Conservation (phyloP, 169 alveolate species). For the Prorocentrum cordatum region DNA sequence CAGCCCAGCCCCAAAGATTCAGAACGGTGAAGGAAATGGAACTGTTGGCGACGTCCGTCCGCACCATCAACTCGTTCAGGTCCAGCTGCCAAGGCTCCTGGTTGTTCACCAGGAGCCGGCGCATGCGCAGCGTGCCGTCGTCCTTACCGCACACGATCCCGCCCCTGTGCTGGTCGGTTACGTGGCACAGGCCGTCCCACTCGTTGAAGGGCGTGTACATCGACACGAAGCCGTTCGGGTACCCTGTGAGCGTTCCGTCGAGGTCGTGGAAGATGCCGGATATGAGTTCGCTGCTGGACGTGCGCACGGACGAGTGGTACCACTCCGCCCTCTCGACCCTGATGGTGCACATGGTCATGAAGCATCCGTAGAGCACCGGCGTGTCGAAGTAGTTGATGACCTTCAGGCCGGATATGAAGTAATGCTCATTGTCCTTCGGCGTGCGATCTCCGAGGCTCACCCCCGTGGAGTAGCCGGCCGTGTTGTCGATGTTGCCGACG, state of each 20-base stretch:
- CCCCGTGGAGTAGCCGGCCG: neutral
- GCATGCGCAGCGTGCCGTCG: constrained; percentile 23
- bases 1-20: constrained; percentile 30
- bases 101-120: neutral
- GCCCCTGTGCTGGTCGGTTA: neutral
- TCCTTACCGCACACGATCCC: constrained; percentile 14
- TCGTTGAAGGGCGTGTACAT: neutral
- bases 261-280: constrained; percentile 9
- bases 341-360: constrained; percentile 38
- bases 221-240: constrained; percentile 51
- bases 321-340: constrained; percentile 4
- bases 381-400: neutral
- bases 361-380: constrained; percentile 20
- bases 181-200: neutral
- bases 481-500: constrained; percentile 53
- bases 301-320: neutral
- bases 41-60: neutral
- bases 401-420: constrained; percentile 19
- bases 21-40: neutral
- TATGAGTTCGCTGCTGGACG: neutral
- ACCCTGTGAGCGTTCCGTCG: constrained; percentile 44
- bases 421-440: constrained; percentile 62
- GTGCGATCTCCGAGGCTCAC: neutral
- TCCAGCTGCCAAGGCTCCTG: constrained; percentile 63
- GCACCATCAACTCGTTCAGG: neutral